Base-by-base conservation (phyloP, 1,284 basidiomycete genomes). In the Tilletia indica region DNA sequence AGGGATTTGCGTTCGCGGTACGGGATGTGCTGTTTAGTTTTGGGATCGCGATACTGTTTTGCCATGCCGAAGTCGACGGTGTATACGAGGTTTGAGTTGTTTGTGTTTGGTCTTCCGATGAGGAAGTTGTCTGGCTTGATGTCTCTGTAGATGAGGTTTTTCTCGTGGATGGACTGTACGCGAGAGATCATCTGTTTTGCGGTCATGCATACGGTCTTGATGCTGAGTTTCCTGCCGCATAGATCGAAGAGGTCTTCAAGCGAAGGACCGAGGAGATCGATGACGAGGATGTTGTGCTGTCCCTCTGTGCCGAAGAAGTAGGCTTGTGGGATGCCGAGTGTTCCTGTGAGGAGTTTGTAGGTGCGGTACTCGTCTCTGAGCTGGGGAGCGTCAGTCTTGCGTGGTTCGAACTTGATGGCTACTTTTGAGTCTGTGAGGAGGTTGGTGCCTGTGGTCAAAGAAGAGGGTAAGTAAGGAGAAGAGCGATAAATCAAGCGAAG, bases 1-100 rank as follows among this genome's bases (percentile, higher is more conserved):
- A 73, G 67, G 45, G 70, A 63, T 38, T 71, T 69, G 25, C 72
- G 70, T 54, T 71, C 70, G 21, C 38, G 54, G 56, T 71, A 71
- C 1, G 36, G 51, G 67, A 73, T 71, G 56, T 73, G 72, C n/a
- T 71, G 51, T 19, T 71, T 68, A 4, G 45, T 68, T 45, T 68
- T 68, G 39, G 66, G 66, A 42, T 68, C 66, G 16, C 66, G 39
- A 45, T 68, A 68, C 45, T 48, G 66, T 45, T 68, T 68, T n/a
- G 66, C 66, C 66, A 68, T 68, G 45, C 66, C 66, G 45, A 68
- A 68, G 45, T 68, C 66, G 66, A 68, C 66, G 25, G 48, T 68
- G 42, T 68, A 51, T 19, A 68, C 66, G 14, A 68, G 45, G 42
- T 68, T 68, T 38, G 66, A 48, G 39, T 3, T 51, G 9, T 47